A percentile compares a stretch with the other conserved stretches of the same genome.
phyloP scores from a whole-genome alignment of 768 basidiomycete genomes.

The Nevesoporus exiguus region DNA sequence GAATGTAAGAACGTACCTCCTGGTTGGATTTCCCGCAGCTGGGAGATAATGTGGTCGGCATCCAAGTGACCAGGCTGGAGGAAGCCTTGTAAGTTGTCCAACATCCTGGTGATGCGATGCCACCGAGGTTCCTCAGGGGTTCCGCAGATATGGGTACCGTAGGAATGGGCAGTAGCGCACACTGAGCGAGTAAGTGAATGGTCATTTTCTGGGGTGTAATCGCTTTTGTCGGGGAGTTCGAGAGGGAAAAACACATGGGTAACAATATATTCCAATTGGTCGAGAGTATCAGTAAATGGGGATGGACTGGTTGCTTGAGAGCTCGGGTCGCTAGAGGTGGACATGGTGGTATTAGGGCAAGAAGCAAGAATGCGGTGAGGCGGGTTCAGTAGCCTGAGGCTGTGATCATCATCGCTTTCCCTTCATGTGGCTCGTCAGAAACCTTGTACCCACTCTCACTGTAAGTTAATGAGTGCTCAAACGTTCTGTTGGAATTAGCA shows the following conservation, averaged over 20 bases:
- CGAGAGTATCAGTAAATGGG: background rate
- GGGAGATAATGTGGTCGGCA: background rate
- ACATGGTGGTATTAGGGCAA: too few relatives aligned
- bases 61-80: background rate
- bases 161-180: background rate
- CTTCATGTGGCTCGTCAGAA: too few relatives aligned
- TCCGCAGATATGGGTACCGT: background rate
- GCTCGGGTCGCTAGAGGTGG: too few relatives aligned
- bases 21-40: background rate
- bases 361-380: too few relatives aligned
- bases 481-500: too few relatives aligned
- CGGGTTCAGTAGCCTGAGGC: too few relatives aligned
- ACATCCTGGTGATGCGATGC: background rate
- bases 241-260: background rate
- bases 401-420: too few relatives aligned
- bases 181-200: background rate
- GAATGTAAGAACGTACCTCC: background rate
- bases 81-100: background rate
- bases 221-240: background rate
- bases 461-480: too few relatives aligned
- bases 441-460: too few relatives aligned
- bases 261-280: background rate
- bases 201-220: background rate
- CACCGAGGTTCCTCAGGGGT: background rate
- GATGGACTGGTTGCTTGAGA: background rate